Percentiles rank a stretch among this genome's conserved stretches.
phyloP scores from a whole-genome alignment of 495 filamentous ascomycete species.

The Penicilliopsis zonata region DNA sequence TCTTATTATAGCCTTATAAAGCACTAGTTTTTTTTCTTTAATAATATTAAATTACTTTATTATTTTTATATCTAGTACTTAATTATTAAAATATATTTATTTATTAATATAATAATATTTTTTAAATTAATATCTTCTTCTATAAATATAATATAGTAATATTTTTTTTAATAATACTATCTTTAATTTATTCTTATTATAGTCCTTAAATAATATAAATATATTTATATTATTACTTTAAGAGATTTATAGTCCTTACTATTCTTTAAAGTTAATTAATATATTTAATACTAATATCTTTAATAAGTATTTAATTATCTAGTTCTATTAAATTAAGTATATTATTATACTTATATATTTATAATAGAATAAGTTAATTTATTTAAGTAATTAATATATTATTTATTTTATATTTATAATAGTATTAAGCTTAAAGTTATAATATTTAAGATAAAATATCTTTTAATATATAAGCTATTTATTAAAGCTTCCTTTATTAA shows the following conservation, averaged over 20 bases:
- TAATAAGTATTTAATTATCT: background rate
- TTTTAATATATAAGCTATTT: no score
- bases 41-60: no score
- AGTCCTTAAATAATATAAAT: background rate
- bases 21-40: background rate
- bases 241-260: no score
- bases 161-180: background rate
- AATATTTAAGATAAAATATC: background rate
- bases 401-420: no score
- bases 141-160: background rate
- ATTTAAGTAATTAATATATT: no score
- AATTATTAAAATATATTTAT: background rate
- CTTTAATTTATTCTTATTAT: background rate
- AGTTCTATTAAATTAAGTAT: background rate
- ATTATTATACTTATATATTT: no score
- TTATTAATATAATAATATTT: background rate
- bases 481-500: no score
- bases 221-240: background rate
- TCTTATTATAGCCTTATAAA: background rate
- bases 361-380: no score
- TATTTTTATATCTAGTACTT: background rate
- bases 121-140: background rate
- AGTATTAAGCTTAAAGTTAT: no score
- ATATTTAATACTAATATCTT: background rate
- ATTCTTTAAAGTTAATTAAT: background rate